Evolutionary conservation across 805 yeast species (phyloP).

Genomic region (Ogataea ramenticola): DNA sequence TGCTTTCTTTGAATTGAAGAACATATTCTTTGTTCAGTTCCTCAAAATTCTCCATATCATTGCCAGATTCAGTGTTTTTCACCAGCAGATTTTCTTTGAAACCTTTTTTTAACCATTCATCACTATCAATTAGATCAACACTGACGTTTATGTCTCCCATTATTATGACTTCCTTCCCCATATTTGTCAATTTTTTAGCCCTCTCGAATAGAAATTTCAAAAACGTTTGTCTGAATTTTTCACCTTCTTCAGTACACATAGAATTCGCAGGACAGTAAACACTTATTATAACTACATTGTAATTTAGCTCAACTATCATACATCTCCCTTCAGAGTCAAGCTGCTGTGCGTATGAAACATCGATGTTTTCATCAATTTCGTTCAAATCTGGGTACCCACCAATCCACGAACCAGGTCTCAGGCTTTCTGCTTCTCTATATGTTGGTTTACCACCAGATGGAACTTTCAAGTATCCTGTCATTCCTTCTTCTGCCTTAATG

Average conservation of each 20-base stretch:
- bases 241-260: slow-evolving; percentile 58
- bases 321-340: slow-evolving; percentile 85
- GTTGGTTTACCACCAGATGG: slow-evolving; percentile 14
- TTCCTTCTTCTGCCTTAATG: slow-evolving; percentile 80
- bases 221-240: slow-evolving; percentile 49
- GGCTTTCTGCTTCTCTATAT: slow-evolving; percentile 2
- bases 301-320: slow-evolving; percentile 64
- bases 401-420: slow-evolving; percentile 24
- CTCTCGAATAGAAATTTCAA: slow-evolving; percentile 54
- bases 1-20: slow-evolving; percentile 30
- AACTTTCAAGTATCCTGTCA: slow-evolving; percentile 56
- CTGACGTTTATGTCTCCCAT: slow-evolving; percentile 89
- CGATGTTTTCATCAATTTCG: slow-evolving; percentile 18
- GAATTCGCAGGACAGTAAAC: slow-evolving; percentile 94
- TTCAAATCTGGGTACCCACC: slow-evolving; percentile 64
- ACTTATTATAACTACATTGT: slow-evolving; percentile 52
- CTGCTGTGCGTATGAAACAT: slow-evolving; percentile 22
- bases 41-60: slow-evolving; percentile 26
- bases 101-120: slow-evolving; percentile 51
- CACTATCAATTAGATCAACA: slow-evolving; percentile 75
- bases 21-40: slow-evolving; percentile 24
- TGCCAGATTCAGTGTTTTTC: slow-evolving; percentile 2
- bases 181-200: slow-evolving; percentile 41
- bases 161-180: slow-evolving; percentile 64
- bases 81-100: slow-evolving; percentile 30